Base-by-base conservation (phyloP, 805 yeast genomes). In the Starmerella stigmatis region DNA sequence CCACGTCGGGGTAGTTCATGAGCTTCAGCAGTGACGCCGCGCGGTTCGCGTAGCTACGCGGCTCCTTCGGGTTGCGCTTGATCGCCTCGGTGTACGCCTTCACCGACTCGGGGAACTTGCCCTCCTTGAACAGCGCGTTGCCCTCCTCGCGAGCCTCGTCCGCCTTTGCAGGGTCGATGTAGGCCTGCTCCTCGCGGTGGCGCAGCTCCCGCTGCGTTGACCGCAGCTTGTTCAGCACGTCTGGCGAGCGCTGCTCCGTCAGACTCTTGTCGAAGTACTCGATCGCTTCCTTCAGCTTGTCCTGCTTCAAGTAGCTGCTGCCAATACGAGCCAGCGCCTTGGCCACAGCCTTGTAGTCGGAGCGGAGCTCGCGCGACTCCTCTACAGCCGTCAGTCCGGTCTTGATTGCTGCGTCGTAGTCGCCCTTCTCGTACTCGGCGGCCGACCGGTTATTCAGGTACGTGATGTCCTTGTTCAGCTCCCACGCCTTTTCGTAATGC, bases 211-310 rank as follows among this genome's bases (percentile, higher is more conserved):
- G 86, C 67, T 92, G 96, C 30, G 94, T 73, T 15, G 78, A 64
- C 68, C 97, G 81, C 60, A 92, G 75, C 68, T 89, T 92, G 57
- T 77, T 78, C 58, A 92, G 73, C 22, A 85, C 84, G 47, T 86
- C 96, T 21, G 97, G 94, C 19, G 94, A 85, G 70, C 99, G 79
- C 68, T 86, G 96, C 70, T 92, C 99, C 37, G 97, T 92, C 60
- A 92, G 72, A 1, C 97, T 83, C 66, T 83, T 86, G 66, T 88
- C 89, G 60, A 83, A 89, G 63, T 58, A 75, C 60, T 78, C 81
- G 51, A 78, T 78, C 17, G 98, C 96, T 42, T 74, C 70, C 50
- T 71, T 68, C 59, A 80, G 71, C 50, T 89, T 81, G 50, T 76
- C 81, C 61, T 74, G 68, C 67, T 92, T 92, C 60, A 76, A 67